Evolutionary conservation across 768 basidiomycete genomes (phyloP), one percentile per base, ranked within the genome.

Genomic region (Psilocybe azurescens): DNA sequence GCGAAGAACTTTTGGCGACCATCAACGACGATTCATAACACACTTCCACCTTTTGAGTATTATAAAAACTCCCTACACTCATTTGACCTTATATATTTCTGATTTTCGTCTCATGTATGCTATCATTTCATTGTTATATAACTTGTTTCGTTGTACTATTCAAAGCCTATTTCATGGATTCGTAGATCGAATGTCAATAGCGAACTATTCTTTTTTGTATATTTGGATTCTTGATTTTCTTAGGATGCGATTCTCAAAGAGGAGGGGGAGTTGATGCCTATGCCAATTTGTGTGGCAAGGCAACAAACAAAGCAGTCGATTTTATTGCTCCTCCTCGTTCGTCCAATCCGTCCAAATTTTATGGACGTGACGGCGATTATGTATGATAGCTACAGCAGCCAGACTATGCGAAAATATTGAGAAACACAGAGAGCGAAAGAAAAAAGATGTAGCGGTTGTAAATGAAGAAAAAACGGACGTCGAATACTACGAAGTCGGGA

Each of bases 1-100:
- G 85, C 28, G 74, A 76, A 32, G 68, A 72, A 50, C 59, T 72
- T 13, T 30, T 66, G 11, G 60, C 55, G 36, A 72, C 68, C n/a
- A 61, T 70, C 20, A 44, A 44, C 41, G 57, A 63, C 41, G 64
- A 63, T 29, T 54, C 38, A 39, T 54, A 38, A 38, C 32, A 3
- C 32, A 8, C 33, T 47, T 14, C 2, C 36, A 36, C 24, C 20
- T 18, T 53, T 24, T 51, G 30, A 44, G 38, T 29, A 24, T n/a
- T 18, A 13, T 32, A 14, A 53, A 36, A 47, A 46, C 59, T 59
- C 28, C 53, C 24, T n/a, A 48, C 62, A 44, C 39, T 59, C 46
- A 30, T 55, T 54, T 53, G 18, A 24, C 33, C n/a, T 36, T 36
- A 36, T 32, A n/a, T 18, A 6, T 38, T 20, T 50, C 18, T 30